Base-by-base conservation (phyloP, 768 basidiomycete species). In the Amyloporia xantha region DNA sequence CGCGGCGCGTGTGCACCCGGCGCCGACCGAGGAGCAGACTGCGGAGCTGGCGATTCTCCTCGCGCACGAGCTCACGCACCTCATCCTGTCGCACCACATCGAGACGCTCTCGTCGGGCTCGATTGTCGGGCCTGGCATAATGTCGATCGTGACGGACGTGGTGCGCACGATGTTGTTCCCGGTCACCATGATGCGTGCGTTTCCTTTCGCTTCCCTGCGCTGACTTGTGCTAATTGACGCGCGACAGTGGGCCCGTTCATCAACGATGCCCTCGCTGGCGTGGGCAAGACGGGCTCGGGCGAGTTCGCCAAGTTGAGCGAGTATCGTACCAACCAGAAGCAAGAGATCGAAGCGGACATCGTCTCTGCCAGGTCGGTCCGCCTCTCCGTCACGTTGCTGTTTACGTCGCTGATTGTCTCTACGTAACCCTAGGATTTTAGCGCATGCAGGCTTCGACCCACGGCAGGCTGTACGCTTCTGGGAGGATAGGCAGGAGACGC, bases 281-380 rank as follows among this genome's bases (percentile, higher is more conserved):
- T 92, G 46, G 84, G 90, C 21, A 84, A 83, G 61, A 75, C 86
- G 1, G 84, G 89, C 2, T 81, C 84, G 9, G 81, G 82, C 2
- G 85, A 94, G 60, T 71, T 94, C 30, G 71, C 74, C 41, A 85
- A 82, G 62, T 67, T 85, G 2, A 79, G 81, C 23, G 82, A 86
- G 57, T 75, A 79, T 44, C 93, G 91, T 61, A 90, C 84, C 40
- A 89, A 80, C 51, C 71, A 82, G 50, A 78, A 76, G 40, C 88
- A 97, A 63, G 95, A 99, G 64, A 78, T 89, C 12, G 95, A 99
- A 63, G 95, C 93, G 13, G 93, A 97, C 61, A 68, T 91, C 27
- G 91, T 94, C 30, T 92, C 90, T 11, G 77, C 85, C 6, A 76
- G 90, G 88, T 88, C 53, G 46, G 73, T 17, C 49, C 15, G 9